phyloP scores from a whole-genome alignment of 139 green algal species.

The Asterochloris sp. region DNA sequence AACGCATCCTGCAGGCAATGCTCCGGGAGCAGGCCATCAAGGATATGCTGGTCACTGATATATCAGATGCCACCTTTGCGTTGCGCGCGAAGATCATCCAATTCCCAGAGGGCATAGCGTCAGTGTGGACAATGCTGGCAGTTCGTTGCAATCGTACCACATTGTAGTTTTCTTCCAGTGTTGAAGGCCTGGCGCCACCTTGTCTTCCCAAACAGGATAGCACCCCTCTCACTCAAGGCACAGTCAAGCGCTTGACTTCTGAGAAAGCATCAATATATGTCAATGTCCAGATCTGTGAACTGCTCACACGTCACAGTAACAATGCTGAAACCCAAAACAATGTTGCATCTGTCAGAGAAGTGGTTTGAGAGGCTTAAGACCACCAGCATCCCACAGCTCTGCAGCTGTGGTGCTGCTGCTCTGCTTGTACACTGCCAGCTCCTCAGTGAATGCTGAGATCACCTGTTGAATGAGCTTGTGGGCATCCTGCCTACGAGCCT shows the following conservation, averaged over 20 bases:
- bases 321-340: too few species aligned
- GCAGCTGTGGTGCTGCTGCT: background rate
- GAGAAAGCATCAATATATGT: too few species aligned
- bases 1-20: conserved; percentile 1
- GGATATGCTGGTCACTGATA: conserved; percentile 33
- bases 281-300: too few species aligned
- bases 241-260: too few species aligned
- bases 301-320: too few species aligned
- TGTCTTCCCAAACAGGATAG: too few species aligned
- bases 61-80: conserved; percentile 26
- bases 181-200: too few species aligned
- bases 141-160: too few species aligned
- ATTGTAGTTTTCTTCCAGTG: background rate
- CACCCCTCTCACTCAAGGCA: too few species aligned
- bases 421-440: conserved; percentile 15
- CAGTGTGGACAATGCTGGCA: conserved; percentile 50
- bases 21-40: conserved; percentile 20
- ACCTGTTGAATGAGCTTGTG: background rate
- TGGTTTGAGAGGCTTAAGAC: background rate
- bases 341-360: too few species aligned
- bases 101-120: conserved; percentile 39
- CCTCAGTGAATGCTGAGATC: conserved; percentile 9
- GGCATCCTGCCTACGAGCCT: conserved; percentile 7
- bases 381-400: conserved; percentile 10
- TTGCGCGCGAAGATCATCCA: conserved; percentile 35